A percentile compares a stretch with the other conserved stretches of the same genome.
These are phyloP conservation scores for Neopestalotiopsis sp. DNA, from an alignment of 2,329 filamentous ascomycete species.

Conservation along the genomic window DNA sequence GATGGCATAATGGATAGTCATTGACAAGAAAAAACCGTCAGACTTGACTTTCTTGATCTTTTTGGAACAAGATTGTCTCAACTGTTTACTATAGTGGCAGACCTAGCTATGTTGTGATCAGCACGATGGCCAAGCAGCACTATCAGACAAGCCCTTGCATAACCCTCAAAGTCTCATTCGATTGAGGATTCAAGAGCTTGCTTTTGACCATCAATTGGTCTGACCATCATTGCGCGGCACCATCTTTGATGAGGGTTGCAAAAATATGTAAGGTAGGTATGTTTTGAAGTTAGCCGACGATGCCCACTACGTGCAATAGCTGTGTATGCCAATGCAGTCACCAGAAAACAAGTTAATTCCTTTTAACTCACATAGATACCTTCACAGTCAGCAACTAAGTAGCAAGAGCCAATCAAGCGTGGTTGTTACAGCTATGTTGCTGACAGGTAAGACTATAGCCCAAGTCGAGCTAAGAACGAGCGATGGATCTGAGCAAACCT, in stretches of 20 bases:
- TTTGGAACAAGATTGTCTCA: not conserved
- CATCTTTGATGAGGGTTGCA: no score
- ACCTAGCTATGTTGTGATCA: not conserved
- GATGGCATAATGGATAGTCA: no score
- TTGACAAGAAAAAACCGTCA: no score
- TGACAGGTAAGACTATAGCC: conserved; percentile 1
- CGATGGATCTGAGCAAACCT: not conserved
- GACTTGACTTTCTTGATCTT: no score
- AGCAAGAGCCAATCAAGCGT: not conserved
- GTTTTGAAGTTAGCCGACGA: no score
- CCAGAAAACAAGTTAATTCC: not conserved
- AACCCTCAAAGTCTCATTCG: no score
- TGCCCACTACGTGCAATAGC: no score
- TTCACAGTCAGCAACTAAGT: not conserved
- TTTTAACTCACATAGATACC: not conserved
- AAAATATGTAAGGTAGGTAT: no score
- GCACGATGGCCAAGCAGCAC: not conserved
- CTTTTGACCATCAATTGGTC: no score
- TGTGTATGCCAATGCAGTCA: not conserved
- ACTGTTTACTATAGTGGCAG: not conserved
- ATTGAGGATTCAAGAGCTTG: no score
- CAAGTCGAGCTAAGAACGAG: not conserved
- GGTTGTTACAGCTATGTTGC: not conserved
- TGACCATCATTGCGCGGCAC: no score
- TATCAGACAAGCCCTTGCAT: not conserved